Evolutionary conservation across 2,329 filamentous ascomycete genomes (phyloP).

Genomic region (Apiospora marii): DNA sequence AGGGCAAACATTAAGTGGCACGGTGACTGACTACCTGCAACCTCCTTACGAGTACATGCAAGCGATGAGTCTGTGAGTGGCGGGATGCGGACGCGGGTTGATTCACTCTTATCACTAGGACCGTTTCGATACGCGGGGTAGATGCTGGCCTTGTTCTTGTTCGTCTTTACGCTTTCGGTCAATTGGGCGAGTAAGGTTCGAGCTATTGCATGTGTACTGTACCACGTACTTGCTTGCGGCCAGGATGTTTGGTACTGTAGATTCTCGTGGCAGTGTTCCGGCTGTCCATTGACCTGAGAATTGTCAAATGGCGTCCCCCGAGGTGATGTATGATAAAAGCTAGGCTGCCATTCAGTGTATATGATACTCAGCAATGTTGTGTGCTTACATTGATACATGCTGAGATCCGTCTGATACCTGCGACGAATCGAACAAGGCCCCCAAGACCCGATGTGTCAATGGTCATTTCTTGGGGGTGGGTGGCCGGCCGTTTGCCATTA

Average conservation of each 20-base stretch:
- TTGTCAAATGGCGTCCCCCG: not conserved
- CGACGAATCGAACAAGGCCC: too few species aligned
- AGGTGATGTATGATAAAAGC: too few species aligned
- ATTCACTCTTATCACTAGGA: not conserved
- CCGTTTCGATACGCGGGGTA: constrained; percentile 15
- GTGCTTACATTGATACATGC: too few species aligned
- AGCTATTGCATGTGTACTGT: too few species aligned
- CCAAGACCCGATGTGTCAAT: too few species aligned
- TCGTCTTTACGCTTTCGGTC: not conserved
- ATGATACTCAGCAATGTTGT: too few species aligned
- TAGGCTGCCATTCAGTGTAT: too few species aligned
- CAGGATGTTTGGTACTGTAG: not conserved
- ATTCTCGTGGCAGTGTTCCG: not conserved
- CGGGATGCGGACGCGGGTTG: constrained; percentile 19
- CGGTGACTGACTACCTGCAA: not conserved
- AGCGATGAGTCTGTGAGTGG: constrained; percentile 9
- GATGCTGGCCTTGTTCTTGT: not conserved
- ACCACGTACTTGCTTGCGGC: not conserved
- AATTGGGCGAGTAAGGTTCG: constrained; percentile 1
- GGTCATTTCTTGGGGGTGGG: not conserved
- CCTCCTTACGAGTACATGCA: not conserved
- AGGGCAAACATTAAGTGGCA: not conserved
- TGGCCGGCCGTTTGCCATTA: not conserved
- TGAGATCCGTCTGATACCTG: not conserved
- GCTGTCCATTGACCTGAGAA: not conserved